Conservation (phyloP, 192 early-diverging fungal species). For the Lunasporangiospora selenospora region DNA sequence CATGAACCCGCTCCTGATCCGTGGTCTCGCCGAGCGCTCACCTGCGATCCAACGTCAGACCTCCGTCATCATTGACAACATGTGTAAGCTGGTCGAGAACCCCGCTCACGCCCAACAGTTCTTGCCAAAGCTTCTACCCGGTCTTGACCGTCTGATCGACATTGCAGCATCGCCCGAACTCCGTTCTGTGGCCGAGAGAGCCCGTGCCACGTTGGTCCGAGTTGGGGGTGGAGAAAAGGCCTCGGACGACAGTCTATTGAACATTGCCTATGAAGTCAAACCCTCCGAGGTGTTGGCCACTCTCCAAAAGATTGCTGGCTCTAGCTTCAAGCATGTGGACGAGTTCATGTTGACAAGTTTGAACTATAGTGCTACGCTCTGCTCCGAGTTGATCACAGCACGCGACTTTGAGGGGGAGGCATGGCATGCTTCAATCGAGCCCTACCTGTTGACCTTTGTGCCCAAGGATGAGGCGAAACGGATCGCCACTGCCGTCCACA, state of each 20-base stretch:
- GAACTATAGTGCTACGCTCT: conserved; percentile 60
- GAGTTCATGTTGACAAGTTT: conserved; percentile 50
- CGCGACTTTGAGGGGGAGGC: conserved; percentile 63
- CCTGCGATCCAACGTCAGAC: conserved; percentile 73
- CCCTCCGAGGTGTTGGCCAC: conserved; percentile 45
- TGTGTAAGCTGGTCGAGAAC: conserved; percentile 86
- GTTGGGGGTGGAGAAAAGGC: conserved; percentile 56
- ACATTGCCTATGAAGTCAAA: conserved; percentile 51
- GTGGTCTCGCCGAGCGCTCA: conserved; percentile 69
- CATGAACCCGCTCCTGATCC: conserved; percentile 73
- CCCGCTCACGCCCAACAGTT: conserved; percentile 78
- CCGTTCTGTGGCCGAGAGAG: conserved; percentile 68
- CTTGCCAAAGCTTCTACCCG: conserved; percentile 75
- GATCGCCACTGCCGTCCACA: conserved; percentile 49
- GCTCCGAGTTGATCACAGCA: conserved; percentile 58
- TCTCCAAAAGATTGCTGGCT: conserved; percentile 58
- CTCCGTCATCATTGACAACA: conserved; percentile 85
- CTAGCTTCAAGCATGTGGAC: conserved; percentile 51
- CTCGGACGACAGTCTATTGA: conserved; percentile 45
- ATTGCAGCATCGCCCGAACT: conserved; percentile 77
- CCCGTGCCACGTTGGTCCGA: conserved; percentile 66
- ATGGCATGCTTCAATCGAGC: conserved; percentile 66
- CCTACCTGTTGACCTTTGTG: conserved; percentile 62
- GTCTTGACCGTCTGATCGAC: conserved; percentile 74
- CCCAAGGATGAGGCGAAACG: conserved; percentile 54